Evolutionary conservation across 345 rosid genomes (phyloP), one percentile per base, ranked within the genome.

Genomic region (Punica granatum): DNA sequence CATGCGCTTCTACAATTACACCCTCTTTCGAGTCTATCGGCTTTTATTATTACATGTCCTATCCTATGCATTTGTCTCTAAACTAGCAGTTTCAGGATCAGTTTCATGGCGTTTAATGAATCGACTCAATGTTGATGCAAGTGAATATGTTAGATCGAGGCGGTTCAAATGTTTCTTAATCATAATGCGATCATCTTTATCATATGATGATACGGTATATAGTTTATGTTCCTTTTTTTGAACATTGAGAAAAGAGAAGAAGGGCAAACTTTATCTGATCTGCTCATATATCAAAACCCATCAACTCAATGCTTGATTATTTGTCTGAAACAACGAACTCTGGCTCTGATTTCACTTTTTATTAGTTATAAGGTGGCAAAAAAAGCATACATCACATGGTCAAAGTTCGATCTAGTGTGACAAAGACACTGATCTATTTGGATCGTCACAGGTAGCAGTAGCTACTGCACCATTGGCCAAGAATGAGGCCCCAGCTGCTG

Each of bases 401-500:
- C 42, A 13, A 37, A 37, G 1, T 37, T 37, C 42, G 12, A 37
- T 37, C 42, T 4, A 37, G 2, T 37, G 2, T 37, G 6, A 49
- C 9, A 6, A 60, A 31, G 1, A 37, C 30, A 6, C 19, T 15
- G 35, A 60, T 31, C 35, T 41, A 58, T 15, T 43, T 12, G 58
- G 32, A 33, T 5, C 23, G 36, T 69, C 14, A 35, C 68, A 86
- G 91, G 91, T 84, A 79, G 74, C 72, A 49, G 6, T 77, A 48
- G 77, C 79, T 56, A 44, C 76, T 42, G 32, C 81, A 72, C 9
- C 78, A 56, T 66, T 86, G 69, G 75, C 77, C 39, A 86, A 82
- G 80, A 79, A 43, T 1, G 83, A 79, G 74, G 67, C 69, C 43
- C 61, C 76, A 11, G 44, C 41, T 7, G 43, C 42, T 49, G 84